These are phyloP conservation scores for Phytopythium ostracodes DNA, from an alignment of 352 stramenopile genomes.

Conservation along the genomic window DNA sequence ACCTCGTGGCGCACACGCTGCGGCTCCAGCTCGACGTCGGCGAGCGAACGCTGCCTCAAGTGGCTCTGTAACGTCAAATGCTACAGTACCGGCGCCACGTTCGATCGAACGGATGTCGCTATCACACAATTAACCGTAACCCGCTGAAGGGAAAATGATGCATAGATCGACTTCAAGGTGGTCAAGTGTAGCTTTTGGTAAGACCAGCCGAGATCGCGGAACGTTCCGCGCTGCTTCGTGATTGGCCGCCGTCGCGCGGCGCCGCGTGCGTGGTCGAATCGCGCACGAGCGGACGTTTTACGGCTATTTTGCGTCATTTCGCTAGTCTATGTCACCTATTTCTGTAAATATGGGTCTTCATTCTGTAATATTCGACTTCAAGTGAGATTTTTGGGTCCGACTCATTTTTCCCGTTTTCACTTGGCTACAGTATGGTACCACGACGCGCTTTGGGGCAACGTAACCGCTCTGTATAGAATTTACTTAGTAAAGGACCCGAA, in stretches of 20 bases:
- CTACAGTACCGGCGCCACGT: no score
- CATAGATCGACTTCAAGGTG: background rate
- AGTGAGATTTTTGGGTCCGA: background rate
- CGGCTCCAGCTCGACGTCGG: slow-evolving; percentile 14
- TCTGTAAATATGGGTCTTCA: background rate
- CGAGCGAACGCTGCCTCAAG: slow-evolving; percentile 21
- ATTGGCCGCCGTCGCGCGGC: background rate
- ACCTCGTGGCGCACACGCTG: background rate
- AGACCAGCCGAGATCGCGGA: background rate
- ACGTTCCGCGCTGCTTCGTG: background rate
- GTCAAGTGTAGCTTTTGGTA: background rate
- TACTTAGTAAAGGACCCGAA: background rate
- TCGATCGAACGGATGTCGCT: background rate
- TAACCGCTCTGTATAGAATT: background rate
- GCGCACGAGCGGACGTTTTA: background rate
- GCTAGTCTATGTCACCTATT: background rate
- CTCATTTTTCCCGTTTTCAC: background rate
- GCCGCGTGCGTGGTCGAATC: background rate
- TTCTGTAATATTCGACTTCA: background rate
- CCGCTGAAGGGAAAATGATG: background rate
- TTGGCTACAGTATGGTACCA: slow-evolving; percentile 6
- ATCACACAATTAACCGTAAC: background rate
- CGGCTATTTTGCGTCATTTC: background rate
- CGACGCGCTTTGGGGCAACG: background rate
- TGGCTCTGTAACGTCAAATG: slow-evolving; percentile 29